phyloP scores from a whole-genome alignment of 2,329 filamentous ascomycete genomes.

The Penicillium sp. region DNA sequence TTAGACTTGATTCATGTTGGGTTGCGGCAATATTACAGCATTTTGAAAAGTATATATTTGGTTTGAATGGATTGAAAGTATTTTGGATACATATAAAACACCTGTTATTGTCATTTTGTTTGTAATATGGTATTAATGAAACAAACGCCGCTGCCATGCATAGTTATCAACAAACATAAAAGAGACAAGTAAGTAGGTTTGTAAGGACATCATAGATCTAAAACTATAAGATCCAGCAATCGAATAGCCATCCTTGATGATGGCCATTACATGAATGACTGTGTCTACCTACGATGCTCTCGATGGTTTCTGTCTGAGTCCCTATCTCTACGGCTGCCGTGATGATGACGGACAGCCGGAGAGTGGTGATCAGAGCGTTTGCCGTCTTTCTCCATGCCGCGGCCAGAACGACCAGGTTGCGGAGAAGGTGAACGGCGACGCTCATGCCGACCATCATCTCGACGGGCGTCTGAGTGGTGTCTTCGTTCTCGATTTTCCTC shows the following conservation, averaged over 20 bases:
- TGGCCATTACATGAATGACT: background rate
- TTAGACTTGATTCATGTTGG: background rate
- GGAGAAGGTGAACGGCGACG: slow-evolving; percentile 2
- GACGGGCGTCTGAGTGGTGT: background rate
- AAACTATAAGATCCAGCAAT: background rate
- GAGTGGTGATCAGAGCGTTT: slow-evolving; percentile 23
- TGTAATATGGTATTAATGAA: too few species aligned
- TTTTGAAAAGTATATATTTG: slow-evolving; percentile 4
- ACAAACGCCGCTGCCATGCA: slow-evolving; percentile 16
- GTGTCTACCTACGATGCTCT: background rate
- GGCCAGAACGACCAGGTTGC: background rate
- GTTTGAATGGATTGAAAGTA: background rate
- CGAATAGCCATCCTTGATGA: background rate
- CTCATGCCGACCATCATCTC: background rate
- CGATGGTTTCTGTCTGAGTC: slow-evolving; percentile 20
- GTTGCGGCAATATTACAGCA: background rate
- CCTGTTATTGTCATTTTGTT: background rate
- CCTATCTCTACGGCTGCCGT: slow-evolving; percentile 16
- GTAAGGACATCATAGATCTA: background rate
- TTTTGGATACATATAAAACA: background rate
- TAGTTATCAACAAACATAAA: background rate
- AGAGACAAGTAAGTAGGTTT: background rate
- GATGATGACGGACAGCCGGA: slow-evolving; percentile 16
- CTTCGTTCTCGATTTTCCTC: slow-evolving; percentile 21
- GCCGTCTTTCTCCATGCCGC: slow-evolving; percentile 18